phyloP scores from a whole-genome alignment of 2,329 filamentous ascomycete species.

The Colletotrichum eleusines region DNA sequence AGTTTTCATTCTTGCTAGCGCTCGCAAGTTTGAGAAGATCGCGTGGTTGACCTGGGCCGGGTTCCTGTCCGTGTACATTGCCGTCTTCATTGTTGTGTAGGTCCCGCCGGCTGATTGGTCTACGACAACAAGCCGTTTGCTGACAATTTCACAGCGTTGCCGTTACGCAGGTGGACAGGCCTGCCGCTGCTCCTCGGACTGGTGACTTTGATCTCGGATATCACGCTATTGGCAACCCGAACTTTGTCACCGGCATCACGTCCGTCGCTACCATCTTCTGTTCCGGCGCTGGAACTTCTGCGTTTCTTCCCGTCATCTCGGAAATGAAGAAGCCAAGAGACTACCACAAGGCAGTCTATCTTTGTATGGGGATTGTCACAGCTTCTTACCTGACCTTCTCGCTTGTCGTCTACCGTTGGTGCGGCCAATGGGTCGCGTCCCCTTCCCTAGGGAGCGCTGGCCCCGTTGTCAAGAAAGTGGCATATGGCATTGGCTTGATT shows the following conservation, averaged over 20 bases:
- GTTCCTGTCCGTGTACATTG: slow-evolving; percentile 68
- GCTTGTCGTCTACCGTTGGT: slow-evolving; percentile 71
- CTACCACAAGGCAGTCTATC: slow-evolving; percentile 70
- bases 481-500: slow-evolving; percentile 69
- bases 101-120: slow-evolving; percentile 34
- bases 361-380: slow-evolving; percentile 69
- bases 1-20: slow-evolving; percentile 62
- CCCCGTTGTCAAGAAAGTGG: slow-evolving; percentile 68
- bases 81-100: slow-evolving; percentile 68
- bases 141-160: slow-evolving; percentile 55
- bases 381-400: slow-evolving; percentile 69
- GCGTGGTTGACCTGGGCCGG: slow-evolving; percentile 73
- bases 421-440: slow-evolving; percentile 71
- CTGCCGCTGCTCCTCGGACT: slow-evolving; percentile 69
- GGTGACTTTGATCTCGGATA: slow-evolving; percentile 72
- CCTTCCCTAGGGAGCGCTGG: slow-evolving; percentile 73
- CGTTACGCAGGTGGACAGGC: slow-evolving; percentile 68
- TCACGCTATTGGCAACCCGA: slow-evolving; percentile 65
- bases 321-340: slow-evolving; percentile 72
- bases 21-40: slow-evolving; percentile 71
- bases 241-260: slow-evolving; percentile 69
- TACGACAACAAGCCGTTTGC: not conserved
- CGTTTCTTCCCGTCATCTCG: slow-evolving; percentile 73
- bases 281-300: slow-evolving; percentile 68
- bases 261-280: slow-evolving; percentile 71